Evolutionary conservation across 1,284 basidiomycete species (phyloP), one percentile per base, ranked within the genome.

Genomic region (Pseudozyma sp.): DNA sequence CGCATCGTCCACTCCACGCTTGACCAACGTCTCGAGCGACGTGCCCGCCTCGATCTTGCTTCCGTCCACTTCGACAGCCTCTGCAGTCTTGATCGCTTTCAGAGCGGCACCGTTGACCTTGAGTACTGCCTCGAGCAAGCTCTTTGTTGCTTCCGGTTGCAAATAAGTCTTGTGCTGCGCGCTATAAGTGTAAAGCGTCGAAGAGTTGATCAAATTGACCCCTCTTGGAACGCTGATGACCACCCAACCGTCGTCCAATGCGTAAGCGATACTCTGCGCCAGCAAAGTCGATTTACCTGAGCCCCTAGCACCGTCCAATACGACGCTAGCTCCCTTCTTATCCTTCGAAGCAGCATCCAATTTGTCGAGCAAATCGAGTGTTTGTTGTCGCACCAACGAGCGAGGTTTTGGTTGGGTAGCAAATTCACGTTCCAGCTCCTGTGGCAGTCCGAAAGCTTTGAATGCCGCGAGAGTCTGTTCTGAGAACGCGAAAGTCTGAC

Each of bases 171-270:
- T 89, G 3, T 91, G 91, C 34, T 89, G 88, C 12, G 91, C 83
- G 79, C 93, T 91, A 83, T 97, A 97, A 14, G 87, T 83, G 83
- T 93, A 92, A 2, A 89, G 85, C 0, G 91, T 91, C 0, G 91
- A 91, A 1, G 92, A 93, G 86, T 95, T 90, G 73, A 95, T 91
- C 59, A 93, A 88, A 63, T 89, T 89, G 69, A 90, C 89, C 1
- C 90, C 91, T 90, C 91, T 87, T 3, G 95, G 94, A n/a, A 94
- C 89, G 85, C 96, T 97, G 48, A 97, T 86, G 31, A 95, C 93
- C 42, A 96, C 88, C 92, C 93, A 97, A 14, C 89, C 89, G 34
- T 89, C 89, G 13, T 89, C 87, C 21, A 89, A 81, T 14, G 91
- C 91, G 71, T 94, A 91, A 36, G 92, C 88, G 0, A 93, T 90